Base-by-base conservation (phyloP, 208 protist species). In the Zelonia costaricensis region DNA sequence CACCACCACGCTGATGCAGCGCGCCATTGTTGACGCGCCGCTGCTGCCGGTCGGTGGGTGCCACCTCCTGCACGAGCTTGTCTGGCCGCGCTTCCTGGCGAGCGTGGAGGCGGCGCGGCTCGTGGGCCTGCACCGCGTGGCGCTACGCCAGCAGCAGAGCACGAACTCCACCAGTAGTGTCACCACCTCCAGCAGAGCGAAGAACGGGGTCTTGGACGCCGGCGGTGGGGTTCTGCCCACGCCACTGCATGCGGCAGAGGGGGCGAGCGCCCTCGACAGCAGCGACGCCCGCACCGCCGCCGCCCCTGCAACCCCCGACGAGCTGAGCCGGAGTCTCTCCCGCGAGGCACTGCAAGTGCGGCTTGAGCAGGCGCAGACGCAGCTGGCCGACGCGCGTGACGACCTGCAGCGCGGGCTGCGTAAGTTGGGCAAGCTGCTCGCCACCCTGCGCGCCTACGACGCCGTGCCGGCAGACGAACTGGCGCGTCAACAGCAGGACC, bases 21-120 rank as follows among this genome's bases (percentile, higher is more conserved):
- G 74, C 4, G 62, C 77, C 12, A 35, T 92, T 4, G 71, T 89
- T 15, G 84, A 91, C 53, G 58, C 67, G 1, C 77, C 85, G 47
- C 72, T 88, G 46, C 76, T 85, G 27, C 79, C 82, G 1, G 20
- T 85, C 2, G 85, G 81, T 10, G 68, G 66, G 15, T 70, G 75
- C 16, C 85, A 92, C 64, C 53, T 81, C 8, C 57, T 86, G n/a
- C 76, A 88, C 45, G 76, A 89, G 43, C 46, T 64, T 15, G 54
- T 92, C 25, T 73, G 78, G 67, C 35, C 80, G 3, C 63, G 59
- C 16, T 82, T 89, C 46, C 7, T 69, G 0, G 66, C 69, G 4
- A 47, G 74, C 13, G 64, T 79, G 15, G 59, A 62, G 5, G 82
- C 85, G 16, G 69, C 82, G 28, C 63, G 64, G 72, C 61, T 57